Evolutionary conservation across 1,284 basidiomycete genomes (phyloP), one percentile per base, ranked within the genome.

Genomic region (Dichomitus squalens): DNA sequence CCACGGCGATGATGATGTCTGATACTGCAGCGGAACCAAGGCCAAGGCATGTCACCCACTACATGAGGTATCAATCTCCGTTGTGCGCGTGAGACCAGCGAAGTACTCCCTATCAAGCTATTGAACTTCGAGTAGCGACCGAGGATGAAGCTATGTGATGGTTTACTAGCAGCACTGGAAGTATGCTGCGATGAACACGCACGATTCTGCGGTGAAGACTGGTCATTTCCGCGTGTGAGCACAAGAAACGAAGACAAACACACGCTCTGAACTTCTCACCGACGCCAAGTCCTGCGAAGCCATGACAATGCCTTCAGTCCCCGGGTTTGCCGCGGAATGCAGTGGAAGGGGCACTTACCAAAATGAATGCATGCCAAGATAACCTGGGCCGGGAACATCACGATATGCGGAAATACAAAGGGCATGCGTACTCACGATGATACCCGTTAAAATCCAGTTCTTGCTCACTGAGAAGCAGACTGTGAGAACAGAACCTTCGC

Each of bases 1-100:
- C 64, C 7, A 56, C 41, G 8, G 70, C 70, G 41, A 73, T 73
- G 38, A 68, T 40, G 41, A 73, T 63, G 49, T 73, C 71, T 12
- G 70, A 66, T 3, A 66, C 66, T 3, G 70, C 71, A 0, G 70
- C 71, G 18, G 65, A 55, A 11, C 70, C 69, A 18, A 73, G 59
- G 7, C 71, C 70, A 21, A 66, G 56, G 50, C 65, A 68, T 3
- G 71, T 71, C 34, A 71, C 65, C 72, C 71, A 73, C 64, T 69
- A 41, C 41, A 29, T 4, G 31, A 33, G 31, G 12, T 33, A 33
- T 33, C 12, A 33, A 33, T 33, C 31, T 12, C 12, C 31, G 31
- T 16, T n/a, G 12, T 36, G 43, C 11, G 14, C 43, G 43, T 27
- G 27, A 47, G 23, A n/a, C 4, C 2, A n/a, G n/a, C n/a, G n/a